Percentiles rank a stretch among this genome's conserved stretches.
Conservation (phyloP, 345 rosid species). For the Trapa incisa region DNA sequence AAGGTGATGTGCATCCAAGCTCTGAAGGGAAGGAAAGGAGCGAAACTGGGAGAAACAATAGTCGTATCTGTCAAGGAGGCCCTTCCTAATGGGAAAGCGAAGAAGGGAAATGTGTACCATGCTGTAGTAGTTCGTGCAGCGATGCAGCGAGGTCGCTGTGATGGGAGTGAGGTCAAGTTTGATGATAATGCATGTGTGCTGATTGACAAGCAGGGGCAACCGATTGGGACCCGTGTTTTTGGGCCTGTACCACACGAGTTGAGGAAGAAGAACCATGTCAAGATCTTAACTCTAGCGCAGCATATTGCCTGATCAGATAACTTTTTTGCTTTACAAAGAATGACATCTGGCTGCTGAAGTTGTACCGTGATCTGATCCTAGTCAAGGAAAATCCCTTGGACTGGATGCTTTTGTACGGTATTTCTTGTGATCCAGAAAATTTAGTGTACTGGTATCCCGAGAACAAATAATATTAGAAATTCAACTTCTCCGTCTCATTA, state of each 20-base stretch:
- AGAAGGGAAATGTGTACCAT: conserved; percentile 75
- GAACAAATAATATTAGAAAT: too few species aligned
- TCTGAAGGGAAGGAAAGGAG: conserved; percentile 64
- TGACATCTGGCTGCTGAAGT: not conserved
- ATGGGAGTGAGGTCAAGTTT: conserved; percentile 82
- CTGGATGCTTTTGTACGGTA: too few species aligned
- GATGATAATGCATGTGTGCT: conserved; percentile 88
- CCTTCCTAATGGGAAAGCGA: conserved; percentile 77
- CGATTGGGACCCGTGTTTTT: conserved; percentile 67
- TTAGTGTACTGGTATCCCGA: too few species aligned
- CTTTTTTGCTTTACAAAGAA: not conserved
- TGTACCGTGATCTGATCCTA: too few species aligned
- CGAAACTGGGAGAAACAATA: conserved; percentile 68
- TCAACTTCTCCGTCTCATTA: too few species aligned
- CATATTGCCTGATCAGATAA: conserved; percentile 51
- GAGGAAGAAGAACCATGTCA: conserved; percentile 77
- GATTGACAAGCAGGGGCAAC: conserved; percentile 63
- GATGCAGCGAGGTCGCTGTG: conserved; percentile 74
- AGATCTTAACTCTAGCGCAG: conserved; percentile 70
- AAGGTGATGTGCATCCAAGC: conserved; percentile 89
- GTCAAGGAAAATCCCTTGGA: too few species aligned
- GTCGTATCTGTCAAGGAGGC: conserved; percentile 91
- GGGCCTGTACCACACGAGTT: conserved; percentile 94
- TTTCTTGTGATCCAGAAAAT: too few species aligned
- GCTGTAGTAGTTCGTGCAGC: conserved; percentile 87